phyloP scores from a whole-genome alignment of 305 asterid genomes.

The Fraxinus sp. region DNA sequence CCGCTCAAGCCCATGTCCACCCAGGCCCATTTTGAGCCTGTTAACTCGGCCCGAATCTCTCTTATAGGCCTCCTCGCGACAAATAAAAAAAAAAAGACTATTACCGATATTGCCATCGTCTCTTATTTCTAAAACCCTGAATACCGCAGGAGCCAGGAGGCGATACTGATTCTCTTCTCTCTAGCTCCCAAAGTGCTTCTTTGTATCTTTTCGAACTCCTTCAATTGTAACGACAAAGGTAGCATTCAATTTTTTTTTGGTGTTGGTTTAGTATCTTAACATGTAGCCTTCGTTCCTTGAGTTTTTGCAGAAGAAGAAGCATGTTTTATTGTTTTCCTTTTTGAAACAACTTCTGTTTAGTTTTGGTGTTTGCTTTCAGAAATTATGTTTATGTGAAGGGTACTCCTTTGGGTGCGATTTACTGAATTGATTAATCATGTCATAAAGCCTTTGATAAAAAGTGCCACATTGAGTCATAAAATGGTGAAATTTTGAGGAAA shows the following conservation, averaged over 20 bases:
- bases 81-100: neutral
- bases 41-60: neutral
- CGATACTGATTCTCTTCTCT: neutral
- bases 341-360: neutral
- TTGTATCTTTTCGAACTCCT: neutral
- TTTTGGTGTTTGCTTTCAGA: neutral
- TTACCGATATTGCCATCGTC: neutral
- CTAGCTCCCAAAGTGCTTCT: neutral
- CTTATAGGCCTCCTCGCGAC: neutral
- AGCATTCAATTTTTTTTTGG: neutral
- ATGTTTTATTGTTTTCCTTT: neutral
- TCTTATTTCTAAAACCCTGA: neutral
- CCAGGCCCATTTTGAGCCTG: neutral
- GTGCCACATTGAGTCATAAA: neutral
- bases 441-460: neutral
- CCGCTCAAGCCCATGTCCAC: neutral
- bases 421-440: neutral
- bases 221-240: neutral
- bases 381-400: neutral
- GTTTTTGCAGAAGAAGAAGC: neutral
- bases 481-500: slow-evolving; percentile 1
- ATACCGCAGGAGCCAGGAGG: neutral
- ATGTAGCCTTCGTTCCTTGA: neutral
- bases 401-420: neutral
- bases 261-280: neutral